These are phyloP conservation scores for Russula emetica DNA, from an alignment of 768 basidiomycete genomes.

Conservation along the genomic window DNA sequence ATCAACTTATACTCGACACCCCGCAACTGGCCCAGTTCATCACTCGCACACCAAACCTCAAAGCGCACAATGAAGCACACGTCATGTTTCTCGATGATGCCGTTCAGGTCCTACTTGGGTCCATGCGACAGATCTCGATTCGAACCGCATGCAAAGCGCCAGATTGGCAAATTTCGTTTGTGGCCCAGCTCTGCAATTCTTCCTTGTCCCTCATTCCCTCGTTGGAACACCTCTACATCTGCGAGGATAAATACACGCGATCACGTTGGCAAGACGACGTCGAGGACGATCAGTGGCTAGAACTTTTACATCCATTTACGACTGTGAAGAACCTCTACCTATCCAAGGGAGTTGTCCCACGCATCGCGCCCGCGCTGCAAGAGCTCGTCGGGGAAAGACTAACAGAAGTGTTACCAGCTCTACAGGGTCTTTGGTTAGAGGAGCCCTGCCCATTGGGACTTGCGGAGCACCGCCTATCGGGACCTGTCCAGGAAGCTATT, in stretches of 20 bases:
- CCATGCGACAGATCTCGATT: too few species aligned
- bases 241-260: not conserved
- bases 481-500: not conserved
- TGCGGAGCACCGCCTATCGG: not conserved
- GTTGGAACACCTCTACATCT: not conserved
- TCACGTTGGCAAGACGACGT: not conserved
- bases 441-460: too few species aligned
- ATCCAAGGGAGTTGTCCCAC: not conserved
- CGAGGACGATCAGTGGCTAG: not conserved
- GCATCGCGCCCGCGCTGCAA: not conserved
- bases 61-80: not conserved
- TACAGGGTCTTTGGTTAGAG: not conserved
- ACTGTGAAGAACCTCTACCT: not conserved
- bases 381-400: not conserved
- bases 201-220: not conserved
- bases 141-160: not conserved
- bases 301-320: not conserved
- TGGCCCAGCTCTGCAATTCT: not conserved
- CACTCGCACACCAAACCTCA: not conserved
- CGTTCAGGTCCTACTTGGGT: too few species aligned
- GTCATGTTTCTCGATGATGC: not conserved
- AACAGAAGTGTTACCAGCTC: not conserved
- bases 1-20: not conserved
- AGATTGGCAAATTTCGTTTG: not conserved
- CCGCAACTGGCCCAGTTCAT: not conserved